Conservation (phyloP, 306 rosid genomes). For the Carpinus fangiana region DNA sequence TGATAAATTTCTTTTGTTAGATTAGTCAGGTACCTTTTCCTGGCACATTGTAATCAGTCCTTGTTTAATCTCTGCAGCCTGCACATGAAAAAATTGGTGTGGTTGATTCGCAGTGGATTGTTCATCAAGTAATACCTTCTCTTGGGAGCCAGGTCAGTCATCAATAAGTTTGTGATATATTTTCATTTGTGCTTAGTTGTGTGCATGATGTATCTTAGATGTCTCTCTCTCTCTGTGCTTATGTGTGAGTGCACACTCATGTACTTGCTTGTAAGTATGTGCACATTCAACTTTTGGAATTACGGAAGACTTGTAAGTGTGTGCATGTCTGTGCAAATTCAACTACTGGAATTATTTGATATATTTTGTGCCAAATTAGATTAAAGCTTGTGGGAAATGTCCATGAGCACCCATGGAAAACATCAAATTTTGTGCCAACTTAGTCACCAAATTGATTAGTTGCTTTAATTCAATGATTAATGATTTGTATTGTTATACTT, state of each 20-base stretch:
- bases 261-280: neutral
- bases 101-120: slow-evolving; percentile 96
- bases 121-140: slow-evolving; percentile 95
- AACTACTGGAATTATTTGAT: neutral
- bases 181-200: slow-evolving; percentile 11
- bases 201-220: neutral
- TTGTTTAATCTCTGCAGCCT: slow-evolving; percentile 54
- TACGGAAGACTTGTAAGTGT: neutral
- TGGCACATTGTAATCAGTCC: slow-evolving; percentile 22
- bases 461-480: no score
- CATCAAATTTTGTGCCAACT: neutral
- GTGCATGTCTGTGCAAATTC: neutral
- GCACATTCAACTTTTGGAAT: neutral
- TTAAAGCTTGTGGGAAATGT: neutral
- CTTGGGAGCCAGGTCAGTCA: slow-evolving; percentile 81
- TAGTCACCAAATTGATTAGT: no score
- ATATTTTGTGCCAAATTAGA: neutral
- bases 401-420: neutral
- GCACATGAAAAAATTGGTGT: slow-evolving; percentile 97
- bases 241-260: neutral
- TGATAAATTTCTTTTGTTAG: neutral
- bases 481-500: neutral
- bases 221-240: neutral
- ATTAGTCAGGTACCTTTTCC: slow-evolving; percentile 10
- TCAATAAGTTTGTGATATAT: slow-evolving; percentile 12